Evolutionary conservation across 176 grass and related monocot genomes (phyloP).

Genomic region (Carex kokanica): DNA sequence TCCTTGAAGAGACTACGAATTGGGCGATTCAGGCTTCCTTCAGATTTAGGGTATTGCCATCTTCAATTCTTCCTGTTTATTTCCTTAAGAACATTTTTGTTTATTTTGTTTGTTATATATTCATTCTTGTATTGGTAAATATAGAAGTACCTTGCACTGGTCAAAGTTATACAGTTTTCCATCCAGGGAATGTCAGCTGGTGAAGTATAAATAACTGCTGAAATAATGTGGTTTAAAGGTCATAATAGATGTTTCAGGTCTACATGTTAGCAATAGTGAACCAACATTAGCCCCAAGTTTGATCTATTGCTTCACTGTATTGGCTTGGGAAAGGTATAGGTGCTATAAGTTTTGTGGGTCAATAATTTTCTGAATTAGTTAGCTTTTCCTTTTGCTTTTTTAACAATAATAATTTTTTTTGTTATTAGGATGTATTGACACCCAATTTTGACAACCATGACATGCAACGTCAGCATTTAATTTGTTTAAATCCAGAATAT

Average conservation of each 20-base stretch:
- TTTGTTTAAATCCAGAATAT: neutral
- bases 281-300: neutral
- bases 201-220: neutral
- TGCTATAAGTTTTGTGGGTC: neutral
- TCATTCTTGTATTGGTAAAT: neutral
- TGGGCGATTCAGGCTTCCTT: constrained; percentile 74
- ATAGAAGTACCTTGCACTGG: neutral
- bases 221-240: neutral
- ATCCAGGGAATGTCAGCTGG: neutral
- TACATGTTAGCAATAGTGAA: neutral
- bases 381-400: neutral
- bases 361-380: neutral
- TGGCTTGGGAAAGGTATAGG: neutral
- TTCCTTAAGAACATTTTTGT: neutral
- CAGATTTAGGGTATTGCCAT: constrained; percentile 70
- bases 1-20: constrained; percentile 77
- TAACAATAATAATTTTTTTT: neutral
- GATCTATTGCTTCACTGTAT: neutral
- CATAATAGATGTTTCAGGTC: neutral
- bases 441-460: constrained; percentile 8
- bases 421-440: neutral
- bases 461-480: neutral
- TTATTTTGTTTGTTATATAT: neutral
- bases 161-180: constrained; percentile 14
- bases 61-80: constrained; percentile 17